Evolutionary conservation across 495 filamentous ascomycete species (phyloP), one percentile per base, ranked within the genome.

Genomic region (Hypoxylon crocopeplum): DNA sequence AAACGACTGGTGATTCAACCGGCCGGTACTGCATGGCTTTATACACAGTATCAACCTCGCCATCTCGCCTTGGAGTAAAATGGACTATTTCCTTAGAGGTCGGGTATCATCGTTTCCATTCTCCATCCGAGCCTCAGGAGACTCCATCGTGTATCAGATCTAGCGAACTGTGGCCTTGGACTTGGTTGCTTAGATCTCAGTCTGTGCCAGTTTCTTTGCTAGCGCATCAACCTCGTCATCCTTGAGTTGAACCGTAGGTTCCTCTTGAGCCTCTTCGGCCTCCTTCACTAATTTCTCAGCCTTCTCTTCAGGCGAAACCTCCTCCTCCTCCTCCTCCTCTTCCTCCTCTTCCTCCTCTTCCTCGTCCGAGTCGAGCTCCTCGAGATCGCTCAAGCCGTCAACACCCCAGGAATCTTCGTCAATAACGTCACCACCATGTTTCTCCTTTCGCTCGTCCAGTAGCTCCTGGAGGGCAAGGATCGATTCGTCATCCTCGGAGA

Each of bases 151-250:
- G 34, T 7, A 16, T n/a, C 1, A 38, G 20, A 19, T 33, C 7
- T 40, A 29, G 13, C 19, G 53, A 47, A 42, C 50, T 40, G 22
- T 59, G 32, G 24, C 25, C 16, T 25, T 12, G 20, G 38, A 11
- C 33, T 12, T 59, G 13, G 25, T 34, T 22, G 34, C 1, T 39
- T 64, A 81, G 48, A 81, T 76, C 27, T 57, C 64, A 11, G 92
- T 88, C 77, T 89, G 90, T 37, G 76, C 84, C 47, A 98, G 73
- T 61, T 82, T 78, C 64, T 87, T 84, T 6, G 92, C 89, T 56
- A 97, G 77, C 13, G 85, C 84, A 69, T 97, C 93, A 29, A 97
- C 90, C 21, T 88, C 86, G 64, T 81, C 78, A 71, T 96, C 91
- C 68, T 91, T 80, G 68, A 83, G 74, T 73, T 91, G 84, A 10